Base-by-base conservation (phyloP, 2,329 filamentous ascomycete species). In the Tolypocladium ovalisporum region DNA sequence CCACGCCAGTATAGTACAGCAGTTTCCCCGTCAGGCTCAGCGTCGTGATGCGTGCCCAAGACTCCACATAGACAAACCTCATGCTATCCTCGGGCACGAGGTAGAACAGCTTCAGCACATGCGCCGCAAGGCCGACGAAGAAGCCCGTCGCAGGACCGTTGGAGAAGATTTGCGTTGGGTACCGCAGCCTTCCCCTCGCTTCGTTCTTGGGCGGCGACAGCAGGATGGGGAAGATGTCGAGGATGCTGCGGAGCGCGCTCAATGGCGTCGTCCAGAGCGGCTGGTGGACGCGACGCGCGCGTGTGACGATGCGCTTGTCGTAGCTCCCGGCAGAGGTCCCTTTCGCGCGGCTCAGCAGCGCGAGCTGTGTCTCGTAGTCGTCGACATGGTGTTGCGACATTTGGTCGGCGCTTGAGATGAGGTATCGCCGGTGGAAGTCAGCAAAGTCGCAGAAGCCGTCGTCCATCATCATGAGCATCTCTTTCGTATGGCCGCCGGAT, bases 81-180 rank as follows among this genome's bases (percentile, higher is more conserved):
- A 93, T 86, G 61, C 80, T 80, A 34, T 77, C 73, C 24, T 75
- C 69, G 0, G 78, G 78, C 32, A 75, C 73, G 7, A 76, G 12
- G 56, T 63, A 73, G 37, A 76, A 63, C 13, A 82, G 59, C 65
- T 79, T 82, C 53, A 84, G 65, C 0, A 75, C 1, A 42, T 79
- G 75, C 0, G 77, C 79, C 0, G 75, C 74, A 2, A 82, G 55
- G 2, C 78, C 80, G 53, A 96, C 77, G 39, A 96, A 86, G 60
- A 96, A 90, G 1, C 87, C 90, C 0, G 90, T 96, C 0, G 88
- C 93, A 0, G 93, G 93, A 0, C 93, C 93, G 67, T 97, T 97
- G 55, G 88, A 90, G 56, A 95, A 75, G 56, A 97, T 86, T 2
- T 93, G 73, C 65, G 90, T 85, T 0, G 90, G 92, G 59, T 83